A percentile compares a stretch with the other conserved stretches of the same genome.
phyloP scores from a whole-genome alignment of 139 green algal species.

The Zygnema cylindricum region DNA sequence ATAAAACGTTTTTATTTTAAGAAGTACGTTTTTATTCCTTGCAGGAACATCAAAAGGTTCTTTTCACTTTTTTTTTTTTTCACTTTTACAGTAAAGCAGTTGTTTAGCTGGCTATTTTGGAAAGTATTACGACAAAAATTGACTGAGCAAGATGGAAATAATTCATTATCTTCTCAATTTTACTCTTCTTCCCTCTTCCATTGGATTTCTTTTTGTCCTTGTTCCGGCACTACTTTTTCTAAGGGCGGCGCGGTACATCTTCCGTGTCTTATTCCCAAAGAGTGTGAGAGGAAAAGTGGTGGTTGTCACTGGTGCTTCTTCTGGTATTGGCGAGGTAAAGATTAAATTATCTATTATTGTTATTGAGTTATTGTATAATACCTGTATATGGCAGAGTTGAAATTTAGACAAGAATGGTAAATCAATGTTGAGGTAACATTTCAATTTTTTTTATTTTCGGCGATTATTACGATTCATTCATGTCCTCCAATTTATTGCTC shows the following conservation, averaged over 20 bases:
- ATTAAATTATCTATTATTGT: background rate
- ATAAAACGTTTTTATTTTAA: background rate
- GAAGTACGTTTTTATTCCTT: background rate
- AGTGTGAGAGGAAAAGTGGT: slow-evolving; percentile 50
- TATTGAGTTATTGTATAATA: too few species aligned
- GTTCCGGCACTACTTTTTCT: slow-evolving; percentile 17
- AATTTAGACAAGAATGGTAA: too few species aligned
- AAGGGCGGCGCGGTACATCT: background rate
- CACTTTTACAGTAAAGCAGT: too few species aligned
- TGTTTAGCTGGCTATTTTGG: background rate
- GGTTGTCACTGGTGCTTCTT: slow-evolving; percentile 54
- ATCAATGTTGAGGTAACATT: too few species aligned
- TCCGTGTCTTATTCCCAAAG: slow-evolving; percentile 19
- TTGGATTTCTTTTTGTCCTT: slow-evolving; percentile 26
- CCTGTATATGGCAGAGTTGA: too few species aligned
- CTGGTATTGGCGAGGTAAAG: slow-evolving; percentile 52
- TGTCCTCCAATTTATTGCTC: too few species aligned
- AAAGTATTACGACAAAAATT: background rate
- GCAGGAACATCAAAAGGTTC: too few species aligned
- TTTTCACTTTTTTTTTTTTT: too few species aligned
- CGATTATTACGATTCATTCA: too few species aligned
- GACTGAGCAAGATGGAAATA: slow-evolving; percentile 36
- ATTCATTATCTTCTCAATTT: slow-evolving; percentile 43
- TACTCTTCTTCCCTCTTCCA: background rate
- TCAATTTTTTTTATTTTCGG: too few species aligned